Conservation (phyloP, 345 rosid genomes). For the Citrus sp. region DNA sequence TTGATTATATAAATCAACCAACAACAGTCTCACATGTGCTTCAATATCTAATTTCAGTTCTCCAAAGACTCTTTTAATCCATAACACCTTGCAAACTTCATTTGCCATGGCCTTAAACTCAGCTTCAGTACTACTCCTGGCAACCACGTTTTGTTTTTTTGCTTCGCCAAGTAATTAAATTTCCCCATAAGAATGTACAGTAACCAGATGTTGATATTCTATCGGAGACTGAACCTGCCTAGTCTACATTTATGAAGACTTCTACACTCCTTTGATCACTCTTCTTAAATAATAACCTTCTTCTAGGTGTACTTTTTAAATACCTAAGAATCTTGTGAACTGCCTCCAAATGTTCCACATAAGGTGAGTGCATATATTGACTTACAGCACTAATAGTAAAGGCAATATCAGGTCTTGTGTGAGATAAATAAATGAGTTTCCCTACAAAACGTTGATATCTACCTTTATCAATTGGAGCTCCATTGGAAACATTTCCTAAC, state of each 20-base stretch:
- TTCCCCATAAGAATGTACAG: background rate
- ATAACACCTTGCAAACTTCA: too few relatives aligned
- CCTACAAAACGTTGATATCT: background rate
- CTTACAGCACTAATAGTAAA: background rate
- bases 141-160: too few relatives aligned
- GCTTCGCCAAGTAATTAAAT: too few relatives aligned
- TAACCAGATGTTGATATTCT: background rate
- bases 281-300: background rate
- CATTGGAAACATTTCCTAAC: background rate
- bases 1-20: too few relatives aligned
- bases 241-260: background rate
- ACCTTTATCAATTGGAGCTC: background rate
- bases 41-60: too few relatives aligned
- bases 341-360: background rate
- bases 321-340: background rate
- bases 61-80: too few relatives aligned
- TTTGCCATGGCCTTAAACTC: too few relatives aligned
- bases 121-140: too few relatives aligned
- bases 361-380: background rate
- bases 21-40: too few relatives aligned
- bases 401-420: background rate
- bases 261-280: background rate
- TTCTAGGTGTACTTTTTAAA: background rate
- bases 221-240: accelerated
- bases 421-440: background rate